These are phyloP conservation scores for Paraphoma chrysanthemicola DNA, from an alignment of 2,329 filamentous ascomycete genomes.

Conservation along the genomic window DNA sequence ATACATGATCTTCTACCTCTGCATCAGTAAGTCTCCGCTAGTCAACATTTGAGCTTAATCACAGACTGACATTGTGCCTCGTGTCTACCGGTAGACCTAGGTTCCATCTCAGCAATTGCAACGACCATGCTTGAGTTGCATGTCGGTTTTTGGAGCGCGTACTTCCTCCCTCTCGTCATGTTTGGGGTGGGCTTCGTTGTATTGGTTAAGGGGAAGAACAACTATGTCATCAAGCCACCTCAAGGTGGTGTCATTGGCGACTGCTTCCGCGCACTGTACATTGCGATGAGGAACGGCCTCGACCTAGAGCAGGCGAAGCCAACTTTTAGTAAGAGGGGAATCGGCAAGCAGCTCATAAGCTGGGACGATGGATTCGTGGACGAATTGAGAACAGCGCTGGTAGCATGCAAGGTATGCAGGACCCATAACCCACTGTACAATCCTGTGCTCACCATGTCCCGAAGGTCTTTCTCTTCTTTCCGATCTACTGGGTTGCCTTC, in stretches of 20 bases:
- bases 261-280: conserved; percentile 65
- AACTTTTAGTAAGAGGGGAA: conserved; percentile 54
- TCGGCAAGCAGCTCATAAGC: conserved; percentile 49
- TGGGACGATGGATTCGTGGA: conserved; percentile 77
- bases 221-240: conserved; percentile 47
- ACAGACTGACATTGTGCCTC: neutral
- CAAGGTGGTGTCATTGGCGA: conserved; percentile 46
- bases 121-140: conserved; percentile 74
- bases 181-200: conserved; percentile 69
- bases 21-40: conserved; percentile 53
- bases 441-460: neutral
- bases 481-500: conserved; percentile 56
- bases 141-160: conserved; percentile 75
- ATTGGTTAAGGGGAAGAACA: conserved; percentile 43
- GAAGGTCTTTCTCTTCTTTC: conserved; percentile 63
- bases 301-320: conserved; percentile 70
- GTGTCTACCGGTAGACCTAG: conserved; percentile 60
- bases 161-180: conserved; percentile 67
- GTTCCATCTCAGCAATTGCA: conserved; percentile 71
- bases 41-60: neutral
- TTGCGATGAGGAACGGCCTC: conserved; percentile 60
- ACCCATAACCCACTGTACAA: neutral
- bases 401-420: conserved; percentile 64
- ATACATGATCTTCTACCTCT: conserved; percentile 72
- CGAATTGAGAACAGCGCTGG: conserved; percentile 70